Evolutionary conservation across 805 yeast species (phyloP).

Genomic region (Starmerella tilneyi): DNA sequence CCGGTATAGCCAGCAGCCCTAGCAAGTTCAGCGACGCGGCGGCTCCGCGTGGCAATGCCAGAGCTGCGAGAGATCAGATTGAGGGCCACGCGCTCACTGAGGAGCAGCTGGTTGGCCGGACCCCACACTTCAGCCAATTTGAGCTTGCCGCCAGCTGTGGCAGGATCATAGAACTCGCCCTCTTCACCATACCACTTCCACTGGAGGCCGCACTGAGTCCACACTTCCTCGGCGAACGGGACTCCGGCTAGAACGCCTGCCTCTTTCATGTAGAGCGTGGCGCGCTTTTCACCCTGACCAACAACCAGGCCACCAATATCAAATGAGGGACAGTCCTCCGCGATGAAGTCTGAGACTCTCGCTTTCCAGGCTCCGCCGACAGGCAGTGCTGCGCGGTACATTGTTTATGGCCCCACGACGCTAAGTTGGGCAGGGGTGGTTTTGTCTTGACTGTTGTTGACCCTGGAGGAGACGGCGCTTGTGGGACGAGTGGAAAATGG

Average conservation of each 20-base stretch:
- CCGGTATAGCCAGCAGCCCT: conserved; percentile 63
- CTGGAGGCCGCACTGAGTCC: conserved; percentile 56
- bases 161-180: conserved; percentile 48
- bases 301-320: conserved; percentile 94
- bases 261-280: conserved; percentile 71
- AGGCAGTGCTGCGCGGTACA: conserved; percentile 41
- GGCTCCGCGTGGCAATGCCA: conserved; percentile 76
- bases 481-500: neutral
- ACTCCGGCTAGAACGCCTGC: conserved; percentile 73
- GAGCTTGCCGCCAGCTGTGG: conserved; percentile 40
- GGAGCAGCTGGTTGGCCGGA: conserved; percentile 63
- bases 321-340: conserved; percentile 86
- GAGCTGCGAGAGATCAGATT: conserved; percentile 73
- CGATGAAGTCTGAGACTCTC: conserved; percentile 61
- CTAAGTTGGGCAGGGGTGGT: neutral
- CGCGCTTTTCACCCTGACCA: conserved; percentile 62
- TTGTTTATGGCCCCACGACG: neutral
- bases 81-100: conserved; percentile 79
- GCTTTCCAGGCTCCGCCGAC: conserved; percentile 71
- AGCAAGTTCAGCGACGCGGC: conserved; percentile 49
- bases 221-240: conserved; percentile 82
- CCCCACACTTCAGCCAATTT: conserved; percentile 73
- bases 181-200: conserved; percentile 69
- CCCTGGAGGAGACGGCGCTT: neutral
- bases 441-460: neutral